These are phyloP conservation scores for Hygrophoropsis aurantiaca DNA, from an alignment of 768 basidiomycete species.

Conservation along the genomic window DNA sequence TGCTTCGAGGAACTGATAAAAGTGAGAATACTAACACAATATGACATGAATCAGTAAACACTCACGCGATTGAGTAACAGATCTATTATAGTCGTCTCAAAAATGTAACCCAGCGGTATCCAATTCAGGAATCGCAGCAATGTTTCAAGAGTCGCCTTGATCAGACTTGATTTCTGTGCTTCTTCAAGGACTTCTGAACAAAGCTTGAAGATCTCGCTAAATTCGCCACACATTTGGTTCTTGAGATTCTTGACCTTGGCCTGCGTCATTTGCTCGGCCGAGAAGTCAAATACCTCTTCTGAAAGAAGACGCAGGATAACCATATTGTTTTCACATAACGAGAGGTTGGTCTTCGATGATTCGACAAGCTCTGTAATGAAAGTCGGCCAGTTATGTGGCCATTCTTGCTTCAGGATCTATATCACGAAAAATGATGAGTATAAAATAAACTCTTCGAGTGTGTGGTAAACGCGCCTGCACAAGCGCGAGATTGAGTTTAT, in stretches of 20 bases:
- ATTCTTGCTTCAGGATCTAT: conserved; percentile 98
- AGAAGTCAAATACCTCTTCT: conserved; percentile 98
- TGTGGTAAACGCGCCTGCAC: conserved; percentile 67
- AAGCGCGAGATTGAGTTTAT: conserved; percentile 95
- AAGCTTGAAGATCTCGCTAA: conserved; percentile 96
- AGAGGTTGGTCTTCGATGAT: conserved; percentile 94
- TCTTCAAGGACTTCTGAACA: conserved; percentile 96
- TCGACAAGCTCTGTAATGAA: conserved; percentile 97
- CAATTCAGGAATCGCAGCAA: conserved; percentile 95
- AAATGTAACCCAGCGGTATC: conserved; percentile 99
- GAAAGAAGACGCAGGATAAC: conserved; percentile 95
- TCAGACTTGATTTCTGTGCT: conserved; percentile 92
- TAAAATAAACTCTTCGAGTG: neutral
- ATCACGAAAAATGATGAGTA: conserved; percentile 6
- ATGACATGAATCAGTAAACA: conserved; percentile 11
- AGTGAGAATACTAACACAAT: conserved; percentile 7
- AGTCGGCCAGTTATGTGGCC: conserved; percentile 98
- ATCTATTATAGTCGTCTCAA: conserved; percentile 97
- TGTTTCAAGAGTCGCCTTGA: conserved; percentile 93
- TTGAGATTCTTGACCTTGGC: conserved; percentile 96
- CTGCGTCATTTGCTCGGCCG: conserved; percentile 98
- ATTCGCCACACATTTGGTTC: conserved; percentile 97
- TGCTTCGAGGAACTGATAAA: conserved; percentile 84
- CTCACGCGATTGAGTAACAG: conserved; percentile 86
- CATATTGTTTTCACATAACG: conserved; percentile 99